Percentiles rank a stretch among this genome's conserved stretches.
phyloP scores from a whole-genome alignment of 148 eudicot genomes.

The Rhododendron henanense region DNA sequence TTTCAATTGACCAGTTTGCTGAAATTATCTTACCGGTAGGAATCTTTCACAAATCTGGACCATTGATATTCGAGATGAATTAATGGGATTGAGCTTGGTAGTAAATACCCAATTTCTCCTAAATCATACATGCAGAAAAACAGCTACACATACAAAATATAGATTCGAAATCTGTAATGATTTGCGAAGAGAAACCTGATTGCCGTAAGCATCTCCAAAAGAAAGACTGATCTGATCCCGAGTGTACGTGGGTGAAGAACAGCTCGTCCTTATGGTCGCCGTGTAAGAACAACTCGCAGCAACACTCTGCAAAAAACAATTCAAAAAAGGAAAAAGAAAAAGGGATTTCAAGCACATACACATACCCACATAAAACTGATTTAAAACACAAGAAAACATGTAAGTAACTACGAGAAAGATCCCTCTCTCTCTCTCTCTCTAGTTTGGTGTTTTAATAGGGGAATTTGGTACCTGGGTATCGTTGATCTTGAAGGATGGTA shows the following conservation, averaged over 20 bases:
- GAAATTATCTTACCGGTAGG: not conserved
- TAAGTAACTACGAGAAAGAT: not conserved
- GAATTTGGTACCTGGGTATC: conserved; percentile 25
- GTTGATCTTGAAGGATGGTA: conserved; percentile 30
- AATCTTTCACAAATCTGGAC: not conserved
- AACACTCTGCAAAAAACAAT: conserved; percentile 7
- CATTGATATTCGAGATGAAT: not conserved
- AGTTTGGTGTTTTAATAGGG: not conserved
- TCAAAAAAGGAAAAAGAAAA: not conserved
- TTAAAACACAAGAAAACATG: not conserved
- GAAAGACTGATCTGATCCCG: conserved; percentile 47
- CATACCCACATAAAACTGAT: not conserved
- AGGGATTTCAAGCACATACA: not conserved
- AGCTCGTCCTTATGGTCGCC: conserved; percentile 41
- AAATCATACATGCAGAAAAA: not conserved
- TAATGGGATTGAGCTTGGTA: not conserved
- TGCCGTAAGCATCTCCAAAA: conserved; percentile 50
- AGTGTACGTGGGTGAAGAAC: conserved; percentile 38
- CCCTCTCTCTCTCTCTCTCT: too few species aligned
- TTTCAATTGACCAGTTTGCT: not conserved
- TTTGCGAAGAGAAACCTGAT: conserved; percentile 31
- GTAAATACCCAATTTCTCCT: conserved; percentile 2
- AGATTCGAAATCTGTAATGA: not conserved
- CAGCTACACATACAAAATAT: not conserved
- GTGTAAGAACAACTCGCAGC: conserved; percentile 33